A percentile compares a stretch with the other conserved stretches of the same genome.
phyloP scores from a whole-genome alignment of 2,329 filamentous ascomycete genomes.

The Sporothrix phasma region DNA sequence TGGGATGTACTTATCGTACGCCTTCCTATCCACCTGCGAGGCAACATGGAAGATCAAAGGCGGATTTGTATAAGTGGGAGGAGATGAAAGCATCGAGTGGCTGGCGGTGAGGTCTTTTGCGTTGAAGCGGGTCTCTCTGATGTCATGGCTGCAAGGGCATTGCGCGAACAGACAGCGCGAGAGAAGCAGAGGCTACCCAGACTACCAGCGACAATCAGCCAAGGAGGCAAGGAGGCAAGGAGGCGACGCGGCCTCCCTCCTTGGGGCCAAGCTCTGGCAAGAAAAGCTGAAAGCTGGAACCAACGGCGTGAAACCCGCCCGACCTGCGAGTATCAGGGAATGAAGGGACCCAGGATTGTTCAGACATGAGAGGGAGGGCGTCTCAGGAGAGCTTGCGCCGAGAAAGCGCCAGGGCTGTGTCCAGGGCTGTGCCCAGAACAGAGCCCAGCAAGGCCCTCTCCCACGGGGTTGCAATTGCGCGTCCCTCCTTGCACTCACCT shows the following conservation, averaged over 20 bases:
- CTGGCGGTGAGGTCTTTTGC: neutral
- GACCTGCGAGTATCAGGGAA: neutral
- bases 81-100: no score
- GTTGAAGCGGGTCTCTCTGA: slow-evolving; percentile 6
- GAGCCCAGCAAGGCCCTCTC: neutral
- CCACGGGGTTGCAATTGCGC: neutral
- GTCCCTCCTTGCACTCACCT: neutral
- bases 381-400: neutral
- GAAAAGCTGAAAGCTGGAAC: slow-evolving; percentile 3
- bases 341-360: neutral
- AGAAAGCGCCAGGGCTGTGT: no score
- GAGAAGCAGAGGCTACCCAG: neutral
- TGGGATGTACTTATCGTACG: no score
- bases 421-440: neutral
- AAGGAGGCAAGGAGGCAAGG: no score
- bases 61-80: no score
- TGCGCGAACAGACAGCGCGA: neutral
- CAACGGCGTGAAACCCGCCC: neutral
- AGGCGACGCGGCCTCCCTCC: neutral
- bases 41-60: no score
- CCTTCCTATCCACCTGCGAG: no score
- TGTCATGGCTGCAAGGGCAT: neutral
- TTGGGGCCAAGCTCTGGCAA: neutral
- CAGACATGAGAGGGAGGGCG: neutral
- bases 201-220: no score